These are phyloP conservation scores for Annulohypoxylon maeteangense DNA, from an alignment of 495 filamentous ascomycete genomes.

Conservation along the genomic window DNA sequence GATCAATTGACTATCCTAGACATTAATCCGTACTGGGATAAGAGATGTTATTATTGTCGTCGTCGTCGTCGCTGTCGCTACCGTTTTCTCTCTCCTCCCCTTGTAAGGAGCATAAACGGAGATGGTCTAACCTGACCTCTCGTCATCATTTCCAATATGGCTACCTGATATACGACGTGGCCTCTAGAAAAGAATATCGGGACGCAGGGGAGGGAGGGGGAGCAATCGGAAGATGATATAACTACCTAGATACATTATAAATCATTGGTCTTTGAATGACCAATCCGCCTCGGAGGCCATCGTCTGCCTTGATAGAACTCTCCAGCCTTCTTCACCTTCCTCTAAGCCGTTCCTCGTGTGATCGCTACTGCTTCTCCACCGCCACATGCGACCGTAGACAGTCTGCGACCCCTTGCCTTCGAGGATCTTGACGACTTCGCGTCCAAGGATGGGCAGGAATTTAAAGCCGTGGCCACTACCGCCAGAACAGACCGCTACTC, in stretches of 20 bases:
- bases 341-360: conserved; percentile 46
- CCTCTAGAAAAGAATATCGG: too few species aligned
- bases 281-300: conserved; percentile 48
- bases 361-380: conserved; percentile 38
- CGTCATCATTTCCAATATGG: too few species aligned
- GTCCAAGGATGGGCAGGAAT: conserved; percentile 81
- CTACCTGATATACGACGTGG: too few species aligned
- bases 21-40: too few species aligned
- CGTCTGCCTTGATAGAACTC: conserved; percentile 44
- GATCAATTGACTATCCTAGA: too few species aligned
- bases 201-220: too few species aligned
- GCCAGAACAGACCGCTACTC: conserved; percentile 77
- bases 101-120: too few species aligned
- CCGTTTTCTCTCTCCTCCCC: too few species aligned
- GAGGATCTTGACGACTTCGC: conserved; percentile 68
- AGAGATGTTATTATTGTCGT: too few species aligned
- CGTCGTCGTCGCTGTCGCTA: too few species aligned
- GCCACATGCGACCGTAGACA: conserved; percentile 49
- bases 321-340: conserved; percentile 48
- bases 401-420: conserved; percentile 43
- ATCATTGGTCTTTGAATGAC: conserved; percentile 29
- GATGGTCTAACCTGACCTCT: too few species aligned
- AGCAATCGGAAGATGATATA: not conserved
- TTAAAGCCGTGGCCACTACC: conserved; percentile 84
- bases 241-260: not conserved